These are phyloP conservation scores for Solanum medicagineum DNA, from an alignment of 257 asterid genomes.

Conservation along the genomic window DNA sequence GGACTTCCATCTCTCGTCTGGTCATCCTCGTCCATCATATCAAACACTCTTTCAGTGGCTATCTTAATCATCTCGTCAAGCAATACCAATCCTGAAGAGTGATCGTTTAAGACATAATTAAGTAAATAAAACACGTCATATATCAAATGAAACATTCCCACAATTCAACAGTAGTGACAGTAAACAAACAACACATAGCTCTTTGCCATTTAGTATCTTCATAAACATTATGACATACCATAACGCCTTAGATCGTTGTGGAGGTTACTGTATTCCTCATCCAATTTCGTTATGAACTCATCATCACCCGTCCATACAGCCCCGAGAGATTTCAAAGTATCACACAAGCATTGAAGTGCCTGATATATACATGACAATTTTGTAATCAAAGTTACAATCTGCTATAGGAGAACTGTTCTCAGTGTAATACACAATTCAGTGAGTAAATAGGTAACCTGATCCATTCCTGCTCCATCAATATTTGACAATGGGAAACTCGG, in stretches of 20 bases:
- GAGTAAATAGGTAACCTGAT: conserved; percentile 33
- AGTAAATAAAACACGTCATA: neutral
- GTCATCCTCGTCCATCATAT: conserved; percentile 6
- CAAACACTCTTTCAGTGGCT: conserved; percentile 56
- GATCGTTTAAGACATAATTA: neutral
- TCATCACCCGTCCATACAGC: conserved; percentile 52
- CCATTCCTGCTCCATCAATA: conserved; percentile 31
- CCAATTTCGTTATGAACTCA: conserved; percentile 48
- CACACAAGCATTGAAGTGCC: conserved; percentile 53
- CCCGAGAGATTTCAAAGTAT: conserved; percentile 53
- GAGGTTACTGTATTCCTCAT: conserved; percentile 20
- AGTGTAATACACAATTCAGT: neutral
- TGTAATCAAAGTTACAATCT: neutral
- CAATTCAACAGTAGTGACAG: neutral
- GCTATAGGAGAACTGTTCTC: neutral
- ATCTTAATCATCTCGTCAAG: conserved; percentile 66
- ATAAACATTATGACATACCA: conserved; percentile 7
- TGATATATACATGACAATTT: conserved; percentile 6
- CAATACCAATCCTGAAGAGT: conserved; percentile 33
- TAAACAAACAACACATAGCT: neutral
- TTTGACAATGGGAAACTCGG: conserved; percentile 17
- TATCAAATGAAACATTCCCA: neutral
- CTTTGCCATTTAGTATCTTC: neutral
- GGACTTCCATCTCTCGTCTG: conserved; percentile 34
- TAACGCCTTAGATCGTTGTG: conserved; percentile 31